These are phyloP conservation scores for Cordyceps tenuipes DNA, from an alignment of 2,329 filamentous ascomycete species.

Conservation along the genomic window DNA sequence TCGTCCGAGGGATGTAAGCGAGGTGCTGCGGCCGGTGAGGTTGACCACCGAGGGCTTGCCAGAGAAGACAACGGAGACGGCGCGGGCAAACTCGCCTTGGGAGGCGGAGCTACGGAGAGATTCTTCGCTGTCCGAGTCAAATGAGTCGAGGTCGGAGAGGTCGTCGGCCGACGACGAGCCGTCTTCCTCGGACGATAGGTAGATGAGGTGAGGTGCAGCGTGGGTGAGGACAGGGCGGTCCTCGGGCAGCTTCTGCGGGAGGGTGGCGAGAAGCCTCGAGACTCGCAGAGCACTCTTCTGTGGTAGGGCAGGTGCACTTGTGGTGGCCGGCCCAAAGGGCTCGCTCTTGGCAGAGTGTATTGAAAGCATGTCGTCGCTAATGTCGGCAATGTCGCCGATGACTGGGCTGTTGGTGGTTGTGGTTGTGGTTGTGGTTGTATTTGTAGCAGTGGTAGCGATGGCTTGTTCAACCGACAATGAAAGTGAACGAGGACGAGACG, in stretches of 20 bases:
- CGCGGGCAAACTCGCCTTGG: slow-evolving; percentile 48
- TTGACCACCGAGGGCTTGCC: slow-evolving; percentile 53
- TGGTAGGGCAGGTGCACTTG: slow-evolving; percentile 37
- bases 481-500: neutral
- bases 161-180: slow-evolving; percentile 52
- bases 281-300: slow-evolving; percentile 41
- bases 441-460: neutral
- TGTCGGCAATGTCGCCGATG: neutral
- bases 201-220: slow-evolving; percentile 47
- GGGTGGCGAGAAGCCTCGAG: slow-evolving; percentile 31
- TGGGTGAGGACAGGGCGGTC: slow-evolving; percentile 27
- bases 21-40: slow-evolving; percentile 37
- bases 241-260: slow-evolving; percentile 23
- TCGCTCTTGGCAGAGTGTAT: slow-evolving; percentile 16
- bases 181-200: slow-evolving; percentile 59
- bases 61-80: slow-evolving; percentile 50
- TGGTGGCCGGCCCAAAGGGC: slow-evolving; percentile 10
- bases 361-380: slow-evolving; percentile 22
- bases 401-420: neutral
- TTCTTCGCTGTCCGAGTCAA: slow-evolving; percentile 36
- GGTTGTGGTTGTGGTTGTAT: too few species aligned
- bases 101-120: slow-evolving; percentile 28
- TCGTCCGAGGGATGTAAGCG: slow-evolving; percentile 27
- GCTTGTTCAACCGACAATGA: slow-evolving; percentile 3
- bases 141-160: slow-evolving; percentile 23